Evolutionary conservation across 192 early-diverging fungal species (phyloP).

Genomic region (Jimgerdemannia lactiflua): DNA sequence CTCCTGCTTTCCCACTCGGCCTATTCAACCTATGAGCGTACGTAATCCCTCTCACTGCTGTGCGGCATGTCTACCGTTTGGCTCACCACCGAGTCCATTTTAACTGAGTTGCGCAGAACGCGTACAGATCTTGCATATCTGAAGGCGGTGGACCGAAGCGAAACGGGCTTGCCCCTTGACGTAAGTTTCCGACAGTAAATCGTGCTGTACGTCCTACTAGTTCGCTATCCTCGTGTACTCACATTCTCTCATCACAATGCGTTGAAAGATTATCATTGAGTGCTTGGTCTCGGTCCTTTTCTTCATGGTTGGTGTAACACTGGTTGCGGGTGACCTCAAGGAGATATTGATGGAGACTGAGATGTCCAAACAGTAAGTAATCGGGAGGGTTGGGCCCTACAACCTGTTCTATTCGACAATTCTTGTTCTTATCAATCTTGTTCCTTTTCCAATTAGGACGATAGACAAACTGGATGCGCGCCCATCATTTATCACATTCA

Average conservation of each 20-base stretch:
- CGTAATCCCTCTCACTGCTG: not conserved
- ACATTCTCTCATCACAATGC: not conserved
- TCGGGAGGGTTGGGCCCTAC: not conserved
- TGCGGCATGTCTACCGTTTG: not conserved
- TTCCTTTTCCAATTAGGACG: conserved; percentile 32
- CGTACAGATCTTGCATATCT: conserved; percentile 48
- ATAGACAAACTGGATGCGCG: conserved; percentile 60
- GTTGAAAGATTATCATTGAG: conserved; percentile 43
- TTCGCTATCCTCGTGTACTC: not conserved
- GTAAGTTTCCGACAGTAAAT: conserved; percentile 20
- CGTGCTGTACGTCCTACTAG: not conserved
- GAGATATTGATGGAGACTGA: conserved; percentile 57
- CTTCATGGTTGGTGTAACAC: conserved; percentile 42
- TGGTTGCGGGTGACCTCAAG: conserved; percentile 53
- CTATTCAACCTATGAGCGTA: conserved; percentile 57
- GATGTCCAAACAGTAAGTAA: conserved; percentile 55
- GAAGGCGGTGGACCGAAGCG: conserved; percentile 44
- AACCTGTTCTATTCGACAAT: not conserved
- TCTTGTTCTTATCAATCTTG: not conserved
- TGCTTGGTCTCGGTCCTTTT: conserved; percentile 43
- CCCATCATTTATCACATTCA: conserved; percentile 55
- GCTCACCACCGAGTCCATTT: too few relatives aligned
- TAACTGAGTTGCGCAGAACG: not conserved
- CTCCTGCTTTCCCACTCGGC: conserved; percentile 47
- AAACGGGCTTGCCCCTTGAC: conserved; percentile 41